Evolutionary conservation across 352 stramenopile genomes (phyloP), one percentile per base, ranked within the genome.

Genomic region (Pythium dissimile): DNA sequence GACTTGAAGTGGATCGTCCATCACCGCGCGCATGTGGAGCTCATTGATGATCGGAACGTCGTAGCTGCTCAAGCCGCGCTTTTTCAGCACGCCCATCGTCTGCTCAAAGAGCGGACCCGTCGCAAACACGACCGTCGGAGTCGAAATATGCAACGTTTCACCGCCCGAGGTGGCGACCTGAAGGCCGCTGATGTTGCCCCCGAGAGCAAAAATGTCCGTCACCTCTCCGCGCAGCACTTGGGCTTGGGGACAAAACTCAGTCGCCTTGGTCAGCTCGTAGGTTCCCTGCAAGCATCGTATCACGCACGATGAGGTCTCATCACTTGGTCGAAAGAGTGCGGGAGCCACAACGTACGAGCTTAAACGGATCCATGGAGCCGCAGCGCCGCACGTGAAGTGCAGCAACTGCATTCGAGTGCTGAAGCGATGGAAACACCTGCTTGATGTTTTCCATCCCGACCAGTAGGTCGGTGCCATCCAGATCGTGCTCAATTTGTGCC

Each of bases 31-130:
- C 24, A 73, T 80, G 60, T 92, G 81, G 23, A 92, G 47, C 30
- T 92, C 81, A 39, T 92, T 88, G 54, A 88, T 76, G 59, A 92
- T 85, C 20, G 74, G 73, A 26, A 87, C 63, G 13, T 82, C 48
- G 37, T 75, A 85, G 59, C 66, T 78, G 21, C 76, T 84, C 37
- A 86, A 49, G 16, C 72, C 64, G 2, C 71, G 59, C 54, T 79
- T 67, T 51, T 77, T 82, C 18, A 92, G 66, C 53, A 92, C 59
- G 23, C 59, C 62, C 20, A 92, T 28, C n/a, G 82, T 88, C 26
- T 79, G 68, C 51, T 88, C 73, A 28, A 88, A 84, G 27, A 87
- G 60, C 21, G 82, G 82, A 5, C 82, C 79, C 5, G 79, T 89
- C 12, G 82, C 79, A 48, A 89, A 86, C 18, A 89, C 82, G 26